Percentiles rank a stretch among this genome's conserved stretches.
Conservation (phyloP, 176 grass and related monocot species). For the Elymus sibiricus region DNA sequence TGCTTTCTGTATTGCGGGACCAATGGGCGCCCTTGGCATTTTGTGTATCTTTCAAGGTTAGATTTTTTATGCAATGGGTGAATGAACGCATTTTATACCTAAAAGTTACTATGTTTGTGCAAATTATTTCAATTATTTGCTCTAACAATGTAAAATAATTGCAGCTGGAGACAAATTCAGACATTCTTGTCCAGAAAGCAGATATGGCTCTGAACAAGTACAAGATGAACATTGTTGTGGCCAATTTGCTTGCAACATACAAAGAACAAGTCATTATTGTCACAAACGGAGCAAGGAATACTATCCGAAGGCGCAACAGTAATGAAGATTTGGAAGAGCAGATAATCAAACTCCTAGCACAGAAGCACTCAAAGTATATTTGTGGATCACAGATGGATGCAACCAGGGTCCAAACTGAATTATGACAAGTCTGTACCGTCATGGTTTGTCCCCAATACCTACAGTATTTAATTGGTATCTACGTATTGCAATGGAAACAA, state of each 20-base stretch:
- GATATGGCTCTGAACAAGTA: slow-evolving; percentile 67
- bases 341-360: slow-evolving; percentile 47
- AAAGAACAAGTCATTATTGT: slow-evolving; percentile 71
- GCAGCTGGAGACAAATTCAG: slow-evolving; percentile 89
- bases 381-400: background rate
- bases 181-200: slow-evolving; percentile 71
- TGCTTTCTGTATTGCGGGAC: slow-evolving; percentile 67
- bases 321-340: slow-evolving; percentile 70
- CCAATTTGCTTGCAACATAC: slow-evolving; percentile 77
- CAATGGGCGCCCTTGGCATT: slow-evolving; percentile 80
- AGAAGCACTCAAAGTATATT: slow-evolving; percentile 56
- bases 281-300: slow-evolving; percentile 35
- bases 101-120: background rate
- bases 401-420: slow-evolving; percentile 14
- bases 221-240: slow-evolving; percentile 69
- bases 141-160: background rate
- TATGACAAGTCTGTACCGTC: background rate
- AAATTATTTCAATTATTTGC: background rate
- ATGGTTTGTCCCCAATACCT: background rate
- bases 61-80: background rate
- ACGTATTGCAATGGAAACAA: background rate
- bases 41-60: slow-evolving; percentile 88
- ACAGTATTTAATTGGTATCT: background rate
- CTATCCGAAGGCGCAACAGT: slow-evolving; percentile 20
- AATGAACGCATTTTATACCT: background rate